Evolutionary conservation across 1,284 basidiomycete genomes (phyloP).

Genomic region (Termitomyces sp.): DNA sequence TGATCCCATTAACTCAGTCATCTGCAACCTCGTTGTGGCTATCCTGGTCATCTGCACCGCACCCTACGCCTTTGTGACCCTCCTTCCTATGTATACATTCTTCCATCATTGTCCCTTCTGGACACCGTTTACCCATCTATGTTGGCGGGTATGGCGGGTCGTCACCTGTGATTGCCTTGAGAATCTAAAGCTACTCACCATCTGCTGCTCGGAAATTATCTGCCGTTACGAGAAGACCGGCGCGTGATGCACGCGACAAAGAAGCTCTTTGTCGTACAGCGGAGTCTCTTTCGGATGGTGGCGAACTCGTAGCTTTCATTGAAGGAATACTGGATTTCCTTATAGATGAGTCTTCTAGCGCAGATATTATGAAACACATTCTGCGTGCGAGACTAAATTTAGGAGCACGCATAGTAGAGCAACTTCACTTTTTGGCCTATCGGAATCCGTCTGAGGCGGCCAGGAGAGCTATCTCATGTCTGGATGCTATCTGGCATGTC

Average conservation of each 20-base stretch:
- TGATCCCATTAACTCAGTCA: conserved; percentile 23
- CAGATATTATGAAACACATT: conserved; percentile 2
- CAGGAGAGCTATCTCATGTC: conserved; percentile 5
- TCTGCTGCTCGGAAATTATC: conserved; percentile 24
- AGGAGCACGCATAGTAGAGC: conserved; percentile 6
- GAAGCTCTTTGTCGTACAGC: conserved; percentile 15
- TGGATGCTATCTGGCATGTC: conserved; percentile 11
- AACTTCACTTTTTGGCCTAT: conserved; percentile 5
- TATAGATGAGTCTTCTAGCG: conserved; percentile 1
- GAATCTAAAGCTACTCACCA: background rate
- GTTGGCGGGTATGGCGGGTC: conserved; percentile 21
- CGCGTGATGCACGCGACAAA: conserved; percentile 26
- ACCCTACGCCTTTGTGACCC: conserved; percentile 27
- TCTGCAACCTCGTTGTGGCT: conserved; percentile 26
- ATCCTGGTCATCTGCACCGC: conserved; percentile 24
- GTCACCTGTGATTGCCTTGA: background rate
- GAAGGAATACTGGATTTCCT: conserved; percentile 10
- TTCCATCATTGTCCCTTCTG: conserved; percentile 31
- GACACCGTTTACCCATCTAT: conserved; percentile 29
- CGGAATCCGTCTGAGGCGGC: conserved; percentile 1
- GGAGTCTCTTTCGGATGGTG: background rate
- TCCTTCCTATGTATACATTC: conserved; percentile 30
- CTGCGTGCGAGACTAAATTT: conserved; percentile 2
- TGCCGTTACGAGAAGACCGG: conserved; percentile 22
- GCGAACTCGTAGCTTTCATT: conserved; percentile 1